Evolutionary conservation across 2,329 filamentous ascomycete species (phyloP), one percentile per base, ranked within the genome.

Genomic region (Diaporthe helianthi): DNA sequence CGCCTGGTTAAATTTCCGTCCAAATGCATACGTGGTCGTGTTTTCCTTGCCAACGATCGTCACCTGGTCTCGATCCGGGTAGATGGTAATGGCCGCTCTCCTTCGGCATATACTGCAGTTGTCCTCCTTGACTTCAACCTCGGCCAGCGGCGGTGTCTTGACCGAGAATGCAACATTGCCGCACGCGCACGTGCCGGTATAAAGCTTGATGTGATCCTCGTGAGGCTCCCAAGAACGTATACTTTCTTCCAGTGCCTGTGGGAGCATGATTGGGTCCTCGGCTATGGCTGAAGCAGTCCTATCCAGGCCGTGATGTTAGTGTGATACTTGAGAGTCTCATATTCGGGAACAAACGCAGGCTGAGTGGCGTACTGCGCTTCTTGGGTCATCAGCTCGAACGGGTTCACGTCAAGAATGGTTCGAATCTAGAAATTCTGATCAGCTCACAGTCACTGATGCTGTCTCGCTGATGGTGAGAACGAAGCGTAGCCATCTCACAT

Each of bases 111-210:
- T 75, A 65, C 78, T 78, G 65, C 79, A 74, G 79, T 81, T 73
- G 76, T 81, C 72, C 78, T 83, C 68, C 77, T 80, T 73, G 78
- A 84, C 47, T 79, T 84, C 71, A 78, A 83, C 58, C 76, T 80
- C 24, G 74, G 79, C 69, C 77, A 71, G 63, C 3, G 73, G 67
- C 1, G 67, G 38, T 8, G 65, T 71, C 6, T 71, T 60, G 2
- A 77, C 65, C 2, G 74, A 67, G 26, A 74, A 69, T 38, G 69
- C 67, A 0, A 78, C 73, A 0, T 66, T 67, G 2, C 76, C 74
- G 61, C 77, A 79, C 13, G 75, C 74, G 51, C 76, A 79, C 9
- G 74, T 73, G 49, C 74, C 75, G 9, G 60, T 61, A 44, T 78
- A 74, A 26, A 58, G 65, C 51, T 65, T 71, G 8, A 44, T 24